These are phyloP conservation scores for Symbiodinium pilosum DNA, from an alignment of 73 alveolate genomes.

Conservation along the genomic window DNA sequence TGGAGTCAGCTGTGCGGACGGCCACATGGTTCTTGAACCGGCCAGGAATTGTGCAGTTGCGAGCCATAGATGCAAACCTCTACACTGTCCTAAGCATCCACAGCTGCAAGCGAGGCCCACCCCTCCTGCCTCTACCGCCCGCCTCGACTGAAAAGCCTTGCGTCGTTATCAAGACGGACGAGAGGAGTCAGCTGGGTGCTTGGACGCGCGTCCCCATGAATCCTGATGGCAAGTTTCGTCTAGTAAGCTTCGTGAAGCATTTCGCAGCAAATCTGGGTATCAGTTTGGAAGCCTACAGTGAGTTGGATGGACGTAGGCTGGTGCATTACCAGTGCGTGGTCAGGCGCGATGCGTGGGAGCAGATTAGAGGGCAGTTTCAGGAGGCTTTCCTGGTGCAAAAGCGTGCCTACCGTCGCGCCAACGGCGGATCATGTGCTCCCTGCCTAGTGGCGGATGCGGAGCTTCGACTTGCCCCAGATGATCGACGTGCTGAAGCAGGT, in stretches of 20 bases:
- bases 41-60: not conserved
- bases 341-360: not conserved
- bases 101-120: conserved; percentile 11
- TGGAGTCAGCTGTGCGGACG: not conserved
- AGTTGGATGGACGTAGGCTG: not conserved
- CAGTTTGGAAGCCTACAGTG: not conserved
- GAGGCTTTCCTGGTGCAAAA: not conserved
- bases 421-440: conserved; percentile 4
- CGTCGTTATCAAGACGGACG: not conserved
- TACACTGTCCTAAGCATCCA: not conserved
- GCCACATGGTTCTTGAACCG: not conserved
- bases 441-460: not conserved
- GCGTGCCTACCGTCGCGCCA: not conserved
- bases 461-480: not conserved
- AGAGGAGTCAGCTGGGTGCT: not conserved
- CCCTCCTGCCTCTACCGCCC: not conserved
- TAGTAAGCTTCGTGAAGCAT: not conserved
- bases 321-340: not conserved
- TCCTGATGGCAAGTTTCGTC: not conserved
- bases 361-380: not conserved
- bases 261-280: not conserved
- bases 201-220: not conserved
- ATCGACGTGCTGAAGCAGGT: not conserved
- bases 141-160: not conserved
- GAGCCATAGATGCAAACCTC: not conserved